Percentiles rank a stretch among this genome's conserved stretches.
Conservation (phyloP, 148 eudicot species). For the Polygonum maritimum region DNA sequence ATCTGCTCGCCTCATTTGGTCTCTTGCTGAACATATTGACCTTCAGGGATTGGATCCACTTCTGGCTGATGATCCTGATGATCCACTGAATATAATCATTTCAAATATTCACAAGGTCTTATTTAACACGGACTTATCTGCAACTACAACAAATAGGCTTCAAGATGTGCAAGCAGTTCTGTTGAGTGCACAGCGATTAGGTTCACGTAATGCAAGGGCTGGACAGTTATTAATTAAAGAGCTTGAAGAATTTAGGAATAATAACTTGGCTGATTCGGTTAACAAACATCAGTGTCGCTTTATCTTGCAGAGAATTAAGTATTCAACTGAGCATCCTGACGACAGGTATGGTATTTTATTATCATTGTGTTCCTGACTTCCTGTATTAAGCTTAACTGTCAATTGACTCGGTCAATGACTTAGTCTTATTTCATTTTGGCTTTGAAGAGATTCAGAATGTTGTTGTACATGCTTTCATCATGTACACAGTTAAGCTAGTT, state of each 20-base stretch:
- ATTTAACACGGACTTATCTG: constrained; percentile 69
- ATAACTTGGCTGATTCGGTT: constrained; percentile 79
- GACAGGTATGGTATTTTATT: constrained; percentile 28
- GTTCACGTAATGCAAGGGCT: constrained; percentile 94
- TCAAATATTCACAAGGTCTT: constrained; percentile 84
- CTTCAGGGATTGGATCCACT: constrained; percentile 95
- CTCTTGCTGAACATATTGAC: constrained; percentile 88
- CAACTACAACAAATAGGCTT: constrained; percentile 72
- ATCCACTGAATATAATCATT: constrained; percentile 71
- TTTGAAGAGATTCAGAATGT: not conserved
- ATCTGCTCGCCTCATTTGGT: constrained; percentile 83
- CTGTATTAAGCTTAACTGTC: constrained; percentile 1
- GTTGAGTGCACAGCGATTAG: constrained; percentile 79
- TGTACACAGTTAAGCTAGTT: not conserved
- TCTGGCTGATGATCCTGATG: constrained; percentile 95
- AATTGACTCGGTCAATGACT: not conserved
- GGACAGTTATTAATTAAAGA: constrained; percentile 84
- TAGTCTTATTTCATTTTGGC: constrained; percentile 1
- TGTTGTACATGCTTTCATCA: not conserved
- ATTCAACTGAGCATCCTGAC: constrained; percentile 61
- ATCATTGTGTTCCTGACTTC: no score
- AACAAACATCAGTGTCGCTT: constrained; percentile 89
- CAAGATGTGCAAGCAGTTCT: constrained; percentile 97
- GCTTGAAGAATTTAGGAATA: constrained; percentile 84
- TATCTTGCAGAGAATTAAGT: constrained; percentile 85